A percentile compares a stretch with the other conserved stretches of the same genome.
phyloP scores from a whole-genome alignment of 768 basidiomycete species.

The Filobasidium floriforme region DNA sequence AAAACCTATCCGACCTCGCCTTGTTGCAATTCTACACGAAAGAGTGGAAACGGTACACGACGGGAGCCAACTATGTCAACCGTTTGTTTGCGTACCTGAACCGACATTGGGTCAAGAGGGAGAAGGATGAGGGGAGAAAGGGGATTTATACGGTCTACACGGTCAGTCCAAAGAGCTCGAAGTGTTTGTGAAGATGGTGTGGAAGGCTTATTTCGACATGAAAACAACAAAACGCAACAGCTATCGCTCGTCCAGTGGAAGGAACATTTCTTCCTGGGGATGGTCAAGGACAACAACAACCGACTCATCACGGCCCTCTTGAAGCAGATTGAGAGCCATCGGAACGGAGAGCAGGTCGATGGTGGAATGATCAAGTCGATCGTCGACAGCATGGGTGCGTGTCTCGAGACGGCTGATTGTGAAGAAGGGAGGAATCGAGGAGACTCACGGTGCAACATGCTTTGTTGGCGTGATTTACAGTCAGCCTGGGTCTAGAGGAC shows the following conservation, averaged over 20 bases:
- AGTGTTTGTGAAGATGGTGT: not conserved
- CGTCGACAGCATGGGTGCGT: slow-evolving; percentile 72
- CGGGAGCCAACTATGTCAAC: slow-evolving; percentile 93
- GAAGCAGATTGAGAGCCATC: slow-evolving; percentile 80
- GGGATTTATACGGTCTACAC: slow-evolving; percentile 94
- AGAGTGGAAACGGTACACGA: slow-evolving; percentile 96
- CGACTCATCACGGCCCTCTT: slow-evolving; percentile 83
- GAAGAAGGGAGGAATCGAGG: no score
- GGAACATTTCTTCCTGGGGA: slow-evolving; percentile 73
- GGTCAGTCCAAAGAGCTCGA: slow-evolving; percentile 49
- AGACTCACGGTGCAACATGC: no score
- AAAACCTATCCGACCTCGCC: slow-evolving; percentile 72
- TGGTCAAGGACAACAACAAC: slow-evolving; percentile 65
- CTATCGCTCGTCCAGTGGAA: slow-evolving; percentile 97
- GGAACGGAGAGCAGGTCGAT: slow-evolving; percentile 90
- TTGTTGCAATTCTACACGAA: slow-evolving; percentile 80
- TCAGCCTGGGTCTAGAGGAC: slow-evolving; percentile 89
- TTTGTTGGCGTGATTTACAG: no score
- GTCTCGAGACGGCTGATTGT: no score
- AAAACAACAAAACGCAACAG: no score
- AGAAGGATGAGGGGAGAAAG: slow-evolving; percentile 92
- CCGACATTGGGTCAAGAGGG: slow-evolving; percentile 97
- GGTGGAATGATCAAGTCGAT: slow-evolving; percentile 88
- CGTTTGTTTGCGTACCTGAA: slow-evolving; percentile 96
- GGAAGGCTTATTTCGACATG: not conserved